These are phyloP conservation scores for Zea luxurians DNA, from an alignment of 176 grass and related monocot genomes.

Conservation along the genomic window DNA sequence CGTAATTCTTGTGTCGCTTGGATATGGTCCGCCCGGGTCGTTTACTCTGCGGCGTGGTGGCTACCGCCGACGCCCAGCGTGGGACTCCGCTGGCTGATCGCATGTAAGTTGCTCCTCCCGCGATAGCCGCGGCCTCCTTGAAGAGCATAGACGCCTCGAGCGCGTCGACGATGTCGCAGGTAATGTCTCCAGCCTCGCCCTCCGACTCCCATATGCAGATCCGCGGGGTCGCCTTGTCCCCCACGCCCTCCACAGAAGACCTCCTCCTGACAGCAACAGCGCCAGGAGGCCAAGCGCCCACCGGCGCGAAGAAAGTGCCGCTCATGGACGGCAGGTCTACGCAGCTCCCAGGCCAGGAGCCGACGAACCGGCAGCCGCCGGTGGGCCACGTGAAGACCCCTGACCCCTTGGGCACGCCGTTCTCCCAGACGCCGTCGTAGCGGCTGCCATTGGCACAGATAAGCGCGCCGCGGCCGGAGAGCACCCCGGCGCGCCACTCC, in stretches of 20 bases:
- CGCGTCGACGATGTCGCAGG: constrained; percentile 90
- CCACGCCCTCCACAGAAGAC: constrained; percentile 69
- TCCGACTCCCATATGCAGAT: constrained; percentile 99
- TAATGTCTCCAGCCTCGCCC: constrained; percentile 92
- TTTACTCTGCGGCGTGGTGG: constrained; percentile 60
- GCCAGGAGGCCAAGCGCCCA: neutral
- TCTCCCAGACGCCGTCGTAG: constrained; percentile 91
- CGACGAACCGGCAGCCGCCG: constrained; percentile 80
- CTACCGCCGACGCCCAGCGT: constrained; percentile 47
- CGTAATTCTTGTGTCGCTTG: constrained; percentile 97
- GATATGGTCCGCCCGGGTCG: constrained; percentile 88
- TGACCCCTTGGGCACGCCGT: constrained; percentile 69
- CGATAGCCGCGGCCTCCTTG: constrained; percentile 51
- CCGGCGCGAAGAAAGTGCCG: constrained; percentile 77
- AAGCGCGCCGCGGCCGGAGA: constrained; percentile 82
- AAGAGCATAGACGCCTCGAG: constrained; percentile 81
- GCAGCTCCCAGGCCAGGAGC: constrained; percentile 62
- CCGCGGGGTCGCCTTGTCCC: constrained; percentile 53
- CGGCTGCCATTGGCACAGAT: constrained; percentile 93
- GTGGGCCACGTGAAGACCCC: constrained; percentile 83
- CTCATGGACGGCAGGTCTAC: constrained; percentile 58
- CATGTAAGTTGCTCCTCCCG: constrained; percentile 19
- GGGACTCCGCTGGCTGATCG: constrained; percentile 27
- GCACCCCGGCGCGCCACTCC: constrained; percentile 88
- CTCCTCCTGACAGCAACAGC: constrained; percentile 51